These are phyloP conservation scores for Diaporthe vexans DNA, from an alignment of 2,329 filamentous ascomycete species.

Conservation along the genomic window DNA sequence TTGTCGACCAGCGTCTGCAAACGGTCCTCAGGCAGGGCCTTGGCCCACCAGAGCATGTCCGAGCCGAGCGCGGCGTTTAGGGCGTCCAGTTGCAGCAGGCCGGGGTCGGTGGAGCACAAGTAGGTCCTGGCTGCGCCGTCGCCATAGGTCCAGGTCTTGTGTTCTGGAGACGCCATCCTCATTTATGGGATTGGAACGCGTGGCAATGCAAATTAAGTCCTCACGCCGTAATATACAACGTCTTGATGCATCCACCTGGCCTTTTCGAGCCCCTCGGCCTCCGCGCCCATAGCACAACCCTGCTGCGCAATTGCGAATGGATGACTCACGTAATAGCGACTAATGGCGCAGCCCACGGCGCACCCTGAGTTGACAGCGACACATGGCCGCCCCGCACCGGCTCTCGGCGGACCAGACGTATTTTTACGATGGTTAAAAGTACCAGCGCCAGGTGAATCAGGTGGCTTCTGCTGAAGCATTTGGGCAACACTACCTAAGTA, in stretches of 20 bases:
- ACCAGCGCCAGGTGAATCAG: background rate
- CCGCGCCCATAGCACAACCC: background rate
- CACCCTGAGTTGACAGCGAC: slow-evolving; percentile 1
- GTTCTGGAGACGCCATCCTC: background rate
- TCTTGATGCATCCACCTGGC: background rate
- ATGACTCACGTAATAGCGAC: slow-evolving; percentile 17
- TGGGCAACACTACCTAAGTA: background rate
- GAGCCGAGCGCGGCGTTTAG: slow-evolving; percentile 69
- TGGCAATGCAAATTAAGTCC: background rate
- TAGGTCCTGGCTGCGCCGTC: slow-evolving; percentile 58
- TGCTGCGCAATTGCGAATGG: background rate
- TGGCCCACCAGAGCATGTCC: slow-evolving; percentile 74
- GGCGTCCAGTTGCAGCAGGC: slow-evolving; percentile 66
- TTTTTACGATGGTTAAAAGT: background rate
- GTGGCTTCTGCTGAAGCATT: background rate
- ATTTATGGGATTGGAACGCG: background rate
- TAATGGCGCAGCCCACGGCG: background rate
- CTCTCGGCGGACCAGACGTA: background rate
- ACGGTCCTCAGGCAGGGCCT: slow-evolving; percentile 60
- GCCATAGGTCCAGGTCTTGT: slow-evolving; percentile 60
- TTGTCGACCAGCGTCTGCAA: slow-evolving; percentile 68
- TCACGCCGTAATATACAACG: background rate
- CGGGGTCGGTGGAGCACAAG: slow-evolving; percentile 72
- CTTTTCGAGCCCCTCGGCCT: background rate
- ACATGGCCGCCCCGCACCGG: background rate